A percentile compares a stretch with the other conserved stretches of the same genome.
Conservation (phyloP, 129 eudicot species). For the Cynara cardunculus region DNA sequence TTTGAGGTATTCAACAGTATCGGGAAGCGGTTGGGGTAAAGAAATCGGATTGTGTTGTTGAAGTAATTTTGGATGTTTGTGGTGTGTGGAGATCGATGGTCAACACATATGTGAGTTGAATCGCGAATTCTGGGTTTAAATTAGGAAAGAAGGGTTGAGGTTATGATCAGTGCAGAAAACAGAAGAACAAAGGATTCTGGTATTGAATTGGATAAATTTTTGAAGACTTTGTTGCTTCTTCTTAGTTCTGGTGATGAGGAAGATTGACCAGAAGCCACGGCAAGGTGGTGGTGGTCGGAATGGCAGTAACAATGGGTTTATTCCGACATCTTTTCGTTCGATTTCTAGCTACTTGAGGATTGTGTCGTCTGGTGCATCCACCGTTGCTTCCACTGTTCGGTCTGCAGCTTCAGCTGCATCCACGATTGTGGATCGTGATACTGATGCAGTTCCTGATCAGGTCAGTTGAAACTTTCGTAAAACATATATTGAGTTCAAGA, state of each 20-base stretch:
- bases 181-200: constrained; percentile 19
- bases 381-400: constrained; percentile 77
- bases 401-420: constrained; percentile 92
- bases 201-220: background rate
- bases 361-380: constrained; percentile 81
- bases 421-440: constrained; percentile 67
- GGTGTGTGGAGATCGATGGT: background rate
- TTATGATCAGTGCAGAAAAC: constrained; percentile 42
- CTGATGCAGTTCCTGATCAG: constrained; percentile 61
- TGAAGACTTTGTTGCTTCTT: background rate
- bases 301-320: constrained; percentile 49
- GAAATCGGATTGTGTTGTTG: background rate
- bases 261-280: constrained; percentile 50
- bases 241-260: constrained; percentile 60
- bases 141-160: constrained; percentile 12
- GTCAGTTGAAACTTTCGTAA: constrained; percentile 27
- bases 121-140: background rate
- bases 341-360: constrained; percentile 71
- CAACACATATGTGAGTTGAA: constrained; percentile 21
- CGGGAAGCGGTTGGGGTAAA: background rate
- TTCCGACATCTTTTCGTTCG: constrained; percentile 65
- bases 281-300: constrained; percentile 29
- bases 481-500: background rate
- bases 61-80: background rate
- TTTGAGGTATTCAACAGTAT: background rate